Percentiles rank a stretch among this genome's conserved stretches.
phyloP scores from a whole-genome alignment of 805 yeast species.

The Tetrapisispora pingtungensis region DNA sequence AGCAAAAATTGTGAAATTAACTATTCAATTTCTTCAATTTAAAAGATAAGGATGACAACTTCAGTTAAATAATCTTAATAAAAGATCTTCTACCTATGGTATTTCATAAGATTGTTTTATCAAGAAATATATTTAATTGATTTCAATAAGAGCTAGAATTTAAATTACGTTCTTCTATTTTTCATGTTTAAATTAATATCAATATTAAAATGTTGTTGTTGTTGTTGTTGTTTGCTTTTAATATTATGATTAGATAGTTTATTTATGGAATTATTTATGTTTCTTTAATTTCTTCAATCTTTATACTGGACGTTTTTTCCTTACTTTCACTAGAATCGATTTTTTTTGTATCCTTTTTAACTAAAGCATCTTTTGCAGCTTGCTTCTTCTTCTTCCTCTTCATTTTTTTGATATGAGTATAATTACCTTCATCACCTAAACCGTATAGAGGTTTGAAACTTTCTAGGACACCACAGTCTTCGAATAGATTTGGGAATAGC shows the following conservation, averaged over 20 bases:
- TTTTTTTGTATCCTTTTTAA: background rate
- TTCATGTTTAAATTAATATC: no score
- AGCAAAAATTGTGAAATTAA: no score
- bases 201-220: no score
- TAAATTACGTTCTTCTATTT: no score
- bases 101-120: no score
- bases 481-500: constrained; percentile 93
- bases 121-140: no score
- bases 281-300: background rate
- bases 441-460: constrained; percentile 86
- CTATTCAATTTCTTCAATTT: no score
- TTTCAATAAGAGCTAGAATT: no score
- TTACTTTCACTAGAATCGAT: background rate
- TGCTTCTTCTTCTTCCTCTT: constrained; percentile 25
- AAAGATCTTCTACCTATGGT: no score
- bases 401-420: constrained; percentile 25
- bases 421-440: constrained; percentile 48
- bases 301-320: background rate
- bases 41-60: no score
- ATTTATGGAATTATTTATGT: background rate
- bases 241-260: no score
- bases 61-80: no score
- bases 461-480: constrained; percentile 87
- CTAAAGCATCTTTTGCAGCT: constrained; percentile 12
- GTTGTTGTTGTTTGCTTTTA: background rate